Evolutionary conservation across 202 grass and related monocot genomes (phyloP), one percentile per base, ranked within the genome.

Genomic region (Hordeum pubiflorum): DNA sequence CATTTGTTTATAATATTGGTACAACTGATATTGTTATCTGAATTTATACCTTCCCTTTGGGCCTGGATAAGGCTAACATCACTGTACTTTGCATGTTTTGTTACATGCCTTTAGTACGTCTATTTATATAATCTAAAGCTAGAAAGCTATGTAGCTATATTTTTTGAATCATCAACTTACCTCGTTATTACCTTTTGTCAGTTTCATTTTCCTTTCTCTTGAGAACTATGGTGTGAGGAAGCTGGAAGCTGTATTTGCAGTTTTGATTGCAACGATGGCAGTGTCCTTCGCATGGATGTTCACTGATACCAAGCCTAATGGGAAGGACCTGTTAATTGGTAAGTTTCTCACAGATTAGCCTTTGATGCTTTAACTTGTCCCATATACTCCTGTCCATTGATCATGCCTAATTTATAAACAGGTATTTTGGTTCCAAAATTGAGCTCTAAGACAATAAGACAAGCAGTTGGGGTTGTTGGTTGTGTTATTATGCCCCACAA

Each of bases 401-500:
- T 74, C 9, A 15, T 4, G 11, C 10, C 5, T 65, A 48, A 73
- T 74, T 80, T 77, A 39, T 37, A 2, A 12, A 63, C 78, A 97
- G 90, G 93, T 81, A 74, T 97, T 78, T 83, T 97, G 86, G 74
- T 97, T 69, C 88, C 93, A 55, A 97, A 93, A 75, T 32, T 97
- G 61, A 91, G 93, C 75, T 97, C 93, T 55, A 93, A 69, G 77
- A 97, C 93, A 83, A 89, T 97, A 83, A 85, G 93, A 74, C 93
- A 97, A 87, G 93, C 93, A 1, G 93, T 97, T 78, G 93, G 93
- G 26, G 88, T 97, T 80, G 93, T 97, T 80, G 93, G 93, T 18
- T 97, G 93, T 89, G 93, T 97, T 50, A 97, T 97, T 71, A 97
- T 93, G 90, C 93, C 93, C 7, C 93, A 97, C 81, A 97, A 97